Evolutionary conservation across 768 basidiomycete genomes (phyloP).

Genomic region (Boletus rubroflammeus): DNA sequence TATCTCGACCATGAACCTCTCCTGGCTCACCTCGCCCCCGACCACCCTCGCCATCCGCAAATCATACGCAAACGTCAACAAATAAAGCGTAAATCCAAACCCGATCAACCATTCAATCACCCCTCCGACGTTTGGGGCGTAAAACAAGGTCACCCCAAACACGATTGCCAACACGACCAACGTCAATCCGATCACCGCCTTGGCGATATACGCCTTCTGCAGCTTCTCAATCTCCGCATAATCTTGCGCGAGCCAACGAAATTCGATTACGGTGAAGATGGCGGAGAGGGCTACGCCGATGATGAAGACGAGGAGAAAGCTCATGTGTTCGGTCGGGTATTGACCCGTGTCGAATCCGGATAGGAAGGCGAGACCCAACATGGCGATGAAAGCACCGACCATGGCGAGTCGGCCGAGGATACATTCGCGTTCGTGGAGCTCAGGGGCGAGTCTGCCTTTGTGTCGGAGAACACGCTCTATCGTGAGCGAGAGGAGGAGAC

Average conservation of each 20-base stretch:
- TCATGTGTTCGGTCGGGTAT: conserved; percentile 47
- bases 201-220: conserved; percentile 53
- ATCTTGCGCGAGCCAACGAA: conserved; percentile 60
- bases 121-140: conserved; percentile 49
- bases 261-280: conserved; percentile 72
- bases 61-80: conserved; percentile 71
- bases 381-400: conserved; percentile 58
- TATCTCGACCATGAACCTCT: conserved; percentile 6
- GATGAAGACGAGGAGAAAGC: conserved; percentile 70
- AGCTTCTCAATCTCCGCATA: conserved; percentile 44
- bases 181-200: conserved; percentile 54
- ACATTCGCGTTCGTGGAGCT: conserved; percentile 55
- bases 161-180: conserved; percentile 61
- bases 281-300: conserved; percentile 68
- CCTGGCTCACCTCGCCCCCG: not conserved
- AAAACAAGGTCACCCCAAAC: conserved; percentile 53
- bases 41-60: conserved; percentile 49
- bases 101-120: conserved; percentile 73
- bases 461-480: conserved; percentile 66
- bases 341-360: conserved; percentile 69
- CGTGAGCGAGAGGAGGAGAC: conserved; percentile 57
- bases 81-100: conserved; percentile 69
- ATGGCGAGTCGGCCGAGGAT: conserved; percentile 57
- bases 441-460: conserved; percentile 59
- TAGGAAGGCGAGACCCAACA: conserved; percentile 60